phyloP scores from a whole-genome alignment of 2,329 filamentous ascomycete species.

The Curvularia lunata region DNA sequence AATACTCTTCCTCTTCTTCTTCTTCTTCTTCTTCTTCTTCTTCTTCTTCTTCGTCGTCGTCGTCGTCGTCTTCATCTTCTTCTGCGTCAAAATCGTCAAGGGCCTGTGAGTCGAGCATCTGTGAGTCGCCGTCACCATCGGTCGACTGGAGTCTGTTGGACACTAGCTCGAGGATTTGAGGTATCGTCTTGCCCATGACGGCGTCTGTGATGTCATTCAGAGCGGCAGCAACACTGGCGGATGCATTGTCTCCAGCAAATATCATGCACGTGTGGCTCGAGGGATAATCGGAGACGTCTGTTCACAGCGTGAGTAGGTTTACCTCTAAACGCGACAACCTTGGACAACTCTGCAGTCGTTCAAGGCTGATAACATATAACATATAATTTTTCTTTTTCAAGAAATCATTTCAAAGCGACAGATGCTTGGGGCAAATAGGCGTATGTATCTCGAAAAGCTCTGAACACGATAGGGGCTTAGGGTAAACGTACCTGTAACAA shows the following conservation, averaged over 20 bases:
- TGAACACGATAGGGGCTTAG: background rate
- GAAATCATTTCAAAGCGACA: too few species aligned
- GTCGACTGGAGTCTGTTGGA: constrained; percentile 45
- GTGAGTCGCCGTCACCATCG: constrained; percentile 52
- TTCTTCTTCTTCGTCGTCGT: constrained; percentile 38
- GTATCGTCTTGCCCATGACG: constrained; percentile 54
- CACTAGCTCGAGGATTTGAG: constrained; percentile 58
- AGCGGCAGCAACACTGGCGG: constrained; percentile 50
- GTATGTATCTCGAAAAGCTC: too few species aligned
- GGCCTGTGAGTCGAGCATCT: constrained; percentile 51
- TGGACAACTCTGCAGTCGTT: constrained; percentile 2
- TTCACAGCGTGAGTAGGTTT: background rate
- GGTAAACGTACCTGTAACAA: constrained; percentile 37
- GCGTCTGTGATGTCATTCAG: constrained; percentile 56
- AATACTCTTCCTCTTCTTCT: constrained; percentile 36
- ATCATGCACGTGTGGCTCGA: constrained; percentile 63
- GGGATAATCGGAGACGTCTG: constrained; percentile 68
- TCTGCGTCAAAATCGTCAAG: constrained; percentile 44
- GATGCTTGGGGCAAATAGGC: too few species aligned
- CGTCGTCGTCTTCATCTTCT: constrained; percentile 36
- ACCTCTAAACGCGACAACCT: background rate
- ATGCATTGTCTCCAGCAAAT: constrained; percentile 58
- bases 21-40: constrained; percentile 32
- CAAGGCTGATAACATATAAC: background rate
- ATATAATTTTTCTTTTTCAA: too few species aligned